Base-by-base conservation (phyloP, 768 basidiomycete species). In the Lactarius hengduanensis region DNA sequence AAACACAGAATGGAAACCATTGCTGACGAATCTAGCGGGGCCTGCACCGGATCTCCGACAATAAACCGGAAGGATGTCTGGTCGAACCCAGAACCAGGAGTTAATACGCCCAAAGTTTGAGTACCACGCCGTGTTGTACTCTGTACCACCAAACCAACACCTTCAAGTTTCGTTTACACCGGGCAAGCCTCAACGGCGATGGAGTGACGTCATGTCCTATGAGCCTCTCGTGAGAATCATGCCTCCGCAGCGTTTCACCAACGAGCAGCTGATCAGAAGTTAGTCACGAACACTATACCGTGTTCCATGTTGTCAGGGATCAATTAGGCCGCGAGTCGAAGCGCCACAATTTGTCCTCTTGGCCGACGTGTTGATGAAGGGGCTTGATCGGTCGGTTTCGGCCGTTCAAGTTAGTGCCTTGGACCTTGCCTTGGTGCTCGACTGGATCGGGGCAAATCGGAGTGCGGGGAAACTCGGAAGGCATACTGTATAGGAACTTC, bases 1-100 rank as follows among this genome's bases (percentile, higher is more conserved):
- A 10, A 2, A 28, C 18, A 56, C 26, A 43, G 4, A 36, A 38
- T 16, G 57, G 45, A 45, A 47, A 50, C 50, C 56, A 9, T 66
- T 40, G 61, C 65, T 66, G 61, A 66, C 65, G 32, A 66, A 66
- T 62, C 56, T 20, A 18, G 32, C 56, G 65, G 65, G 20, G 15
- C 20, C 2, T 28, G 40, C 28, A 26, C 18, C 43, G 10, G 20
- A 45, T 45, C 43, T 8, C 43, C 20, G 20, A 45, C 10, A n/a
- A 45, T 20, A 45, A 4, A 45, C 43, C 41, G 41, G 43, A 20
- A 45, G 18, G 43, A 45, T 9, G 20, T 40, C 6, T 41, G 7
- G 41, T 22, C n/a, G n/a, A 50, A 22, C n/a, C 2, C 4, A 13
- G 11, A 11, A 26, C 47, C 47, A 22, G 47, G 22, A 47, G 11